Evolutionary conservation across 371 early-diverging fungal genomes (phyloP), one percentile per base, ranked within the genome.

Genomic region (Choanephora cucurbitarum): DNA sequence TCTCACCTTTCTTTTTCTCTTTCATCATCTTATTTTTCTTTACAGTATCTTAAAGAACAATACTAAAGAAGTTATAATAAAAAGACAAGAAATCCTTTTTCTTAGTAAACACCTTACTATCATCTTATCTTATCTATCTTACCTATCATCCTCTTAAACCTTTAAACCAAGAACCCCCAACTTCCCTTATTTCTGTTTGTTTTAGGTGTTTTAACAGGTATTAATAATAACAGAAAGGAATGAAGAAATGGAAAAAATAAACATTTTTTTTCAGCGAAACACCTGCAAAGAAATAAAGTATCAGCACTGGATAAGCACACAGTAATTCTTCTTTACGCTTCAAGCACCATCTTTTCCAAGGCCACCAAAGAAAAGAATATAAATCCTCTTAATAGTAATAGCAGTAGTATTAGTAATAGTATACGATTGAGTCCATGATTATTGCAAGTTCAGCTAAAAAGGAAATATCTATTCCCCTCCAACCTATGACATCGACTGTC

Each of bases 261-360:
- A 34, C 14, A 13, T 17, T 14, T 21, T 21, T 33, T 17, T 44
- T 34, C 18, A 60, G 62, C 47, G 55, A 62, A 72, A 69, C 72
- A 70, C 70, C 68, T 67, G 65, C 64, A 57, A 60, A 61, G 69
- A 65, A 71, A 71, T 69, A 70, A 56, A 70, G 62, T 69, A 75
- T 70, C 70, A 76, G 76, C 71, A 78, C 79, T 78, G 79, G 75
- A 75, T 67, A 78, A 78, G 55, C 67, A 65, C 65, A 69, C 62
- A 54, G 71, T 78, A 49, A 70, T 78, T 57, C 61, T 78, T 67
- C 79, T 78, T 71, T 78, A 71, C 68, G 70, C 75, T 64, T 78
- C 79, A 61, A 78, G 72, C 71, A 73, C 75, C 69, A 65, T 78
- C 71, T 71, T 75, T 63, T 78, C 79, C 61, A 78, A 78, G 60